These are phyloP conservation scores for Rhodotorula sp. DNA, from an alignment of 1,284 basidiomycete species.

Conservation along the genomic window DNA sequence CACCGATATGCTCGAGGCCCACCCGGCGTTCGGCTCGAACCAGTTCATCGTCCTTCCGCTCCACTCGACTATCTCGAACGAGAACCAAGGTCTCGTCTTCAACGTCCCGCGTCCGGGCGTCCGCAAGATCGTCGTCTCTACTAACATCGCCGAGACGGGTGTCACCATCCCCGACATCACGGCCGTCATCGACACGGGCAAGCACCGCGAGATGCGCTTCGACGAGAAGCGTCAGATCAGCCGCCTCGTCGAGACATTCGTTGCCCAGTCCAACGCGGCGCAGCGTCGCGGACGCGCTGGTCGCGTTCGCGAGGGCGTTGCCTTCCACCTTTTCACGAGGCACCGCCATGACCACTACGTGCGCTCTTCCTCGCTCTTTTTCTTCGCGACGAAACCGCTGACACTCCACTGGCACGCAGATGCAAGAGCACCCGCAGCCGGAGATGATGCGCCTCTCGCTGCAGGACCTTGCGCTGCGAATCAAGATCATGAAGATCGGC, in stretches of 20 bases:
- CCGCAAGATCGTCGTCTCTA: slow-evolving; percentile 55
- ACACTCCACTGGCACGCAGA: slow-evolving; percentile 55
- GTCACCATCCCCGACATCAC: slow-evolving; percentile 98
- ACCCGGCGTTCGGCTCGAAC: slow-evolving; percentile 69
- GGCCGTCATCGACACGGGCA: slow-evolving; percentile 94
- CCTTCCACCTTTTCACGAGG: slow-evolving; percentile 95
- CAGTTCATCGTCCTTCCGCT: slow-evolving; percentile 81
- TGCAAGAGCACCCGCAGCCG: slow-evolving; percentile 88
- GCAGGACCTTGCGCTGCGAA: slow-evolving; percentile 89
- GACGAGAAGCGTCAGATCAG: slow-evolving; percentile 98
- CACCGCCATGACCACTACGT: slow-evolving; percentile 72
- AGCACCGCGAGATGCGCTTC: slow-evolving; percentile 89
- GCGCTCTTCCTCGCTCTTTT: slow-evolving; percentile 5
- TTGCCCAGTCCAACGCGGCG: slow-evolving; percentile 90
- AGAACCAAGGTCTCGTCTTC: slow-evolving; percentile 88
- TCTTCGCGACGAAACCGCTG: slow-evolving; percentile 18
- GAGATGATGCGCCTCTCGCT: slow-evolving; percentile 95
- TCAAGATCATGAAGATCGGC: slow-evolving; percentile 95
- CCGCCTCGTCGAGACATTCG: slow-evolving; percentile 86
- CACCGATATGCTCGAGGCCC: slow-evolving; percentile 77
- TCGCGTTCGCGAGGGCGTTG: slow-evolving; percentile 85
- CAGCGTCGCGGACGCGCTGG: slow-evolving; percentile 90
- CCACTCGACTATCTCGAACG: slow-evolving; percentile 87
- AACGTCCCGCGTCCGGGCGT: slow-evolving; percentile 64
- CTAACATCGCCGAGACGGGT: slow-evolving; percentile 83